A percentile compares a stretch with the other conserved stretches of the same genome.
phyloP scores from a whole-genome alignment of 768 basidiomycete species.

The Suillus weaverae region DNA sequence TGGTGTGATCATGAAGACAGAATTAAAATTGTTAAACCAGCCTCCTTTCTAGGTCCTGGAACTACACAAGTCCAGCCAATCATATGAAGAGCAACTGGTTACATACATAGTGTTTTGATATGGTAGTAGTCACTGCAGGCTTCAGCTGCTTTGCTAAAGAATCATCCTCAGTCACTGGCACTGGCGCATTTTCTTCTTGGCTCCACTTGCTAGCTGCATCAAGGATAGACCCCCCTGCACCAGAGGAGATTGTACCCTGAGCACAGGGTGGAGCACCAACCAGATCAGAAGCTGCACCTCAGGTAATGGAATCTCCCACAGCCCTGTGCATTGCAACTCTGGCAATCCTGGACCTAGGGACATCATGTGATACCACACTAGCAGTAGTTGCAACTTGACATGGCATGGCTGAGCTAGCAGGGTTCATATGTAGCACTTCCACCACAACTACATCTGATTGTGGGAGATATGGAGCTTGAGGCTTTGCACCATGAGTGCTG shows the following conservation, averaged over 20 bases:
- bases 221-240: conserved; percentile 48
- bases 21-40: too few relatives aligned
- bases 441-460: too few relatives aligned
- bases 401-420: conserved; percentile 12
- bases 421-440: too few relatives aligned
- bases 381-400: too few relatives aligned
- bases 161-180: conserved; percentile 39
- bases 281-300: conserved; percentile 28
- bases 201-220: conserved; percentile 65
- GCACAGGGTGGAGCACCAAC: conserved; percentile 26
- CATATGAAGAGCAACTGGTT: too few relatives aligned
- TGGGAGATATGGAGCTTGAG: too few relatives aligned
- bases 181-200: conserved; percentile 63
- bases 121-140: too few relatives aligned
- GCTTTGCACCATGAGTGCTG: too few relatives aligned
- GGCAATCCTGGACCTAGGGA: neutral
- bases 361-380: conserved; percentile 23
- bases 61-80: too few relatives aligned
- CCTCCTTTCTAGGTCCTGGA: too few relatives aligned
- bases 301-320: conserved; percentile 27
- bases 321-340: conserved; percentile 33
- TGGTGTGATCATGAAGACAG: too few relatives aligned
- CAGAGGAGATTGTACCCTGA: conserved; percentile 15
- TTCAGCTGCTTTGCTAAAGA: conserved; percentile 27
- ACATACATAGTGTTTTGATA: too few relatives aligned